phyloP scores from a whole-genome alignment of 1,284 basidiomycete genomes.

The Trametes sp. region DNA sequence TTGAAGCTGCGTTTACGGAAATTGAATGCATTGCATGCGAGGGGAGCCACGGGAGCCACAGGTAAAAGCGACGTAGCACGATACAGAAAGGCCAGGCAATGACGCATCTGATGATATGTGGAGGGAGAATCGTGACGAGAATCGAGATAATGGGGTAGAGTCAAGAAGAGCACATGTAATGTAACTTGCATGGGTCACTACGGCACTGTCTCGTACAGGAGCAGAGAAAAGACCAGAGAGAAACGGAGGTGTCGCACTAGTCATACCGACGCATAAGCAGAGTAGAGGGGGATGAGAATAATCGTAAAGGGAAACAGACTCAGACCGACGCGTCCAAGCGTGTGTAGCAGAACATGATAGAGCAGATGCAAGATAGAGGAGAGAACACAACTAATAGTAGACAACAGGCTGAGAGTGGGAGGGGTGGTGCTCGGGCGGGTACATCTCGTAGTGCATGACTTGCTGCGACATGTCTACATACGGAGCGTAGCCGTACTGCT shows the following conservation, averaged over 20 bases:
- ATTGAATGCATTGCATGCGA: conserved; percentile 6
- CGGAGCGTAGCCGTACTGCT: conserved; percentile 67
- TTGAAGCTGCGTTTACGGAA: neutral
- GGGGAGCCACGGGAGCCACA: neutral
- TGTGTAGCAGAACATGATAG: conserved; percentile 38
- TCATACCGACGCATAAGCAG: conserved; percentile 3
- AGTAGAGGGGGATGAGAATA: neutral
- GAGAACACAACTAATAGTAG: conserved; percentile 58
- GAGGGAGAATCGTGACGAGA: neutral
- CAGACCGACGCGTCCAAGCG: conserved; percentile 23
- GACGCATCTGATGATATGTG: conserved; percentile 18
- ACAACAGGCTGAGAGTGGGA: conserved; percentile 51
- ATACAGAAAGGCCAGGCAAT: conserved; percentile 11
- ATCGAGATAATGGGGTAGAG: conserved; percentile 17
- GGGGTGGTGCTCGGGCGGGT: conserved; percentile 51
- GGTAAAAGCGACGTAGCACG: conserved; percentile 13
- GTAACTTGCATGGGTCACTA: conserved; percentile 26
- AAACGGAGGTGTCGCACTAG: conserved; percentile 1
- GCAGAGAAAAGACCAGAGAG: conserved; percentile 6
- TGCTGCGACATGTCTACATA: conserved; percentile 71
- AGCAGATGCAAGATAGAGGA: conserved; percentile 32
- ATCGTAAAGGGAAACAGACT: neutral
- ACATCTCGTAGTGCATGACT: conserved; percentile 70
- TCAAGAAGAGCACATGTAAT: conserved; percentile 26
- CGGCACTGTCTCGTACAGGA: conserved; percentile 23